Conservation (phyloP, 2,329 filamentous ascomycete genomes). For the Paecilomyces dactylethromorphus region DNA sequence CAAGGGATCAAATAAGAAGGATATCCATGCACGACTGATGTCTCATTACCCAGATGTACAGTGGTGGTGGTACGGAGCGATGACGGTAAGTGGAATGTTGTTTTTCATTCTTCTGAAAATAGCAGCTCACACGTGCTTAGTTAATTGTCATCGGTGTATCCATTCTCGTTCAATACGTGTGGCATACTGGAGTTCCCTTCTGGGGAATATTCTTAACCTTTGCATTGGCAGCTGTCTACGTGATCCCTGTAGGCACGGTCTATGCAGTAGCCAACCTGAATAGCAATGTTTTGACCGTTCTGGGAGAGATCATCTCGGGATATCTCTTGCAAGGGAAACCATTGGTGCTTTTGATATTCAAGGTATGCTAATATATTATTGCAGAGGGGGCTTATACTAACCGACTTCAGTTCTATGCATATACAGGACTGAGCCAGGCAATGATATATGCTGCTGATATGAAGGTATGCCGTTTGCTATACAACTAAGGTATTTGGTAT, state of each 20-base stretch:
- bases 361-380: conserved; percentile 41
- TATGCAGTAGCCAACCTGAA: conserved; percentile 35
- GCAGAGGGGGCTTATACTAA: conserved; percentile 61
- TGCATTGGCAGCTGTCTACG: conserved; percentile 31
- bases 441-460: conserved; percentile 43
- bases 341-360: conserved; percentile 38
- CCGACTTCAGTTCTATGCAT: conserved; percentile 46
- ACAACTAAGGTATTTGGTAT: background rate
- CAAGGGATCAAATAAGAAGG: conserved; percentile 20
- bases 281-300: conserved; percentile 33
- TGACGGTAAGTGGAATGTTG: conserved; percentile 14
- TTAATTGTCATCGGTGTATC: conserved; percentile 32
- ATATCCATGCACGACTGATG: conserved; percentile 34
- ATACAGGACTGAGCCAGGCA: conserved; percentile 49
- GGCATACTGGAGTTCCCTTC: conserved; percentile 31
- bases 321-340: conserved; percentile 35
- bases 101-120: background rate
- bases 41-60: conserved; percentile 27
- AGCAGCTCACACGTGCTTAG: conserved; percentile 15
- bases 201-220: conserved; percentile 34
- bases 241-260: conserved; percentile 36
- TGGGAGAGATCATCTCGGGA: conserved; percentile 36
- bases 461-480: conserved; percentile 44
- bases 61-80: conserved; percentile 31
- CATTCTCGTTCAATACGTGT: conserved; percentile 14